A percentile compares a stretch with the other conserved stretches of the same genome.
phyloP scores from a whole-genome alignment of 2,329 filamentous ascomycete species.

The Microcyclospora tardicrescens region DNA sequence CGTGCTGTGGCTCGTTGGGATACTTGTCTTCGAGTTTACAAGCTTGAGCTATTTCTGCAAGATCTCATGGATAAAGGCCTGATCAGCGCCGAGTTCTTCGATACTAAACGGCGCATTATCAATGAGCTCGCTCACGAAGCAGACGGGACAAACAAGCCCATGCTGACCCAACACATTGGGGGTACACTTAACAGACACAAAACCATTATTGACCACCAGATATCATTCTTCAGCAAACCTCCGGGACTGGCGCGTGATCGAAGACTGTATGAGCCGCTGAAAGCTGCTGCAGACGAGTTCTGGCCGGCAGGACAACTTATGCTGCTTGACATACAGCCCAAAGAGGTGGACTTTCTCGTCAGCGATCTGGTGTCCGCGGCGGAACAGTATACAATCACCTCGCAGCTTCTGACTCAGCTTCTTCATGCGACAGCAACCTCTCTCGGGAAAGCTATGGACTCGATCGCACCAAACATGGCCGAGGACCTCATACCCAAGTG shows the following conservation, averaged over 20 bases:
- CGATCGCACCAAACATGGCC: constrained; percentile 47
- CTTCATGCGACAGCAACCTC: constrained; percentile 23
- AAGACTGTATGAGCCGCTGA: constrained; percentile 57
- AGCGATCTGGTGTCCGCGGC: constrained; percentile 14
- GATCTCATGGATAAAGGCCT: too few relatives aligned
- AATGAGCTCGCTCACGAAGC: too few relatives aligned
- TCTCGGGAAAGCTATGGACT: constrained; percentile 35
- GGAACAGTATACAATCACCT: constrained; percentile 13
- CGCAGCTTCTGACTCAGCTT: constrained; percentile 39
- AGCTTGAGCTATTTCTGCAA: too few relatives aligned
- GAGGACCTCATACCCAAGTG: constrained; percentile 41
- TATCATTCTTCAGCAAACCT: constrained; percentile 10
- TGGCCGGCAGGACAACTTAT: constrained; percentile 44
- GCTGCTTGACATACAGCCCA: constrained; percentile 57
- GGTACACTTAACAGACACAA: neutral
- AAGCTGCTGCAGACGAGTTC: constrained; percentile 47
- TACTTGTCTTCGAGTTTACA: too few relatives aligned
- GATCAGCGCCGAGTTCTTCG: too few relatives aligned
- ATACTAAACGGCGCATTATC: too few relatives aligned
- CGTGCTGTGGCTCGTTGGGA: too few relatives aligned
- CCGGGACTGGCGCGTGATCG: constrained; percentile 51
- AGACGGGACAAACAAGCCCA: too few relatives aligned
- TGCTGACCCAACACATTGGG: neutral
- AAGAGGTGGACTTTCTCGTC: constrained; percentile 20
- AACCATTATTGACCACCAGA: constrained; percentile 10